These are phyloP conservation scores for Fomitopsis betulina DNA, from an alignment of 1,284 basidiomycete genomes.

Conservation along the genomic window DNA sequence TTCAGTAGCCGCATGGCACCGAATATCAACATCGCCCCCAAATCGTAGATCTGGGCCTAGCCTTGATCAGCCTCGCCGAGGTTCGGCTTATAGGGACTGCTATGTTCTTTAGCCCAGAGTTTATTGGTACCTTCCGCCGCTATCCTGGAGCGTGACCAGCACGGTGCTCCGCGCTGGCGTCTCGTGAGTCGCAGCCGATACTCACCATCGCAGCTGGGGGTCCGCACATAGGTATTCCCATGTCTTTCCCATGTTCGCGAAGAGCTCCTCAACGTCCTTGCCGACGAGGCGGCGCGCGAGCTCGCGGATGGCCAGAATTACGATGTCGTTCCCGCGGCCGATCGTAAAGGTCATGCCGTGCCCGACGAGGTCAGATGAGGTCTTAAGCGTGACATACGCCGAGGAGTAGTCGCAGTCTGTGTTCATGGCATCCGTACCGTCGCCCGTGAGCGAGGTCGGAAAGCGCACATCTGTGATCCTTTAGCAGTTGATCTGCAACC, in stretches of 20 bases:
- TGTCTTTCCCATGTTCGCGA: slow-evolving; percentile 84
- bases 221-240: slow-evolving; percentile 81
- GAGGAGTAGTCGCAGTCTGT: slow-evolving; percentile 94
- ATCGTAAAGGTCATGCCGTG: slow-evolving; percentile 98
- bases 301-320: slow-evolving; percentile 76
- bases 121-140: not conserved
- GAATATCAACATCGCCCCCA: not conserved
- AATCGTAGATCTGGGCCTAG: too few species aligned
- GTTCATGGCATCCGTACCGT: slow-evolving; percentile 93
- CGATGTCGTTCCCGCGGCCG: slow-evolving; percentile 92
- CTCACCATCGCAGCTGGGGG: slow-evolving; percentile 85
- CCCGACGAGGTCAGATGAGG: slow-evolving; percentile 70
- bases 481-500: not conserved
- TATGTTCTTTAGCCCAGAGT: too few species aligned
- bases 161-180: not conserved
- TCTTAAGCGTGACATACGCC: slow-evolving; percentile 81
- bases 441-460: slow-evolving; percentile 79
- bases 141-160: not conserved
- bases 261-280: slow-evolving; percentile 80
- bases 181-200: slow-evolving; percentile 8
- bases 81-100: too few species aligned
- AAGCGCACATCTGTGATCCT: slow-evolving; percentile 69
- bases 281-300: slow-evolving; percentile 80
- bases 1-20: not conserved
- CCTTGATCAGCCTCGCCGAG: too few species aligned